phyloP scores from a whole-genome alignment of 192 early-diverging fungal genomes.

The Coemansia sp. region DNA sequence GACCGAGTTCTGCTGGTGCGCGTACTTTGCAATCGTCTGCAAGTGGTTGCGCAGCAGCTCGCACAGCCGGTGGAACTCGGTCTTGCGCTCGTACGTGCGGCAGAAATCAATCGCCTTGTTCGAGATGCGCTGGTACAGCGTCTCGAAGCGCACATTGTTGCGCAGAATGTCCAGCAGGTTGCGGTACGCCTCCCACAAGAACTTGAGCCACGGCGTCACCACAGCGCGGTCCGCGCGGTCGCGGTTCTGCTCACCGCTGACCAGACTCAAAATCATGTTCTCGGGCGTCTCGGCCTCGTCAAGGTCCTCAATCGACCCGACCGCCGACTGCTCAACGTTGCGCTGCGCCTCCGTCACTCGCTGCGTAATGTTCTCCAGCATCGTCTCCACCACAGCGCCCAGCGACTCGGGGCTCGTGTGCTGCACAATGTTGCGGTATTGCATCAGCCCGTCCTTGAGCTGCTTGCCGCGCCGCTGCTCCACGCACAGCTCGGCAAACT shows the following conservation, averaged over 20 bases:
- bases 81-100: conserved; percentile 91
- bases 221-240: conserved; percentile 97
- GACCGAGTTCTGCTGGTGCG: conserved; percentile 89
- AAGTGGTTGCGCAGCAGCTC: conserved; percentile 96
- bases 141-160: conserved; percentile 94
- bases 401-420: conserved; percentile 89
- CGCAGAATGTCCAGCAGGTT: conserved; percentile 95
- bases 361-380: conserved; percentile 84
- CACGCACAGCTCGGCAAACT: conserved; percentile 90
- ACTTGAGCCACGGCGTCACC: conserved; percentile 98
- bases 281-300: conserved; percentile 97
- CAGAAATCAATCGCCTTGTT: conserved; percentile 97
- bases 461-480: conserved; percentile 84
- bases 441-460: conserved; percentile 92
- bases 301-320: conserved; percentile 88
- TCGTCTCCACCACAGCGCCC: conserved; percentile 81
- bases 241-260: conserved; percentile 89
- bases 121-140: conserved; percentile 88
- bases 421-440: conserved; percentile 99
- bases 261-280: conserved; percentile 92
- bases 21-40: conserved; percentile 81
- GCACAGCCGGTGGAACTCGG: conserved; percentile 97
- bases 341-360: conserved; percentile 89
- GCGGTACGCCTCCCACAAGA: conserved; percentile 99
- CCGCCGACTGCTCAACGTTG: conserved; percentile 84